phyloP scores from a whole-genome alignment of 139 green algal species.

The Parachlorella kessleri region DNA sequence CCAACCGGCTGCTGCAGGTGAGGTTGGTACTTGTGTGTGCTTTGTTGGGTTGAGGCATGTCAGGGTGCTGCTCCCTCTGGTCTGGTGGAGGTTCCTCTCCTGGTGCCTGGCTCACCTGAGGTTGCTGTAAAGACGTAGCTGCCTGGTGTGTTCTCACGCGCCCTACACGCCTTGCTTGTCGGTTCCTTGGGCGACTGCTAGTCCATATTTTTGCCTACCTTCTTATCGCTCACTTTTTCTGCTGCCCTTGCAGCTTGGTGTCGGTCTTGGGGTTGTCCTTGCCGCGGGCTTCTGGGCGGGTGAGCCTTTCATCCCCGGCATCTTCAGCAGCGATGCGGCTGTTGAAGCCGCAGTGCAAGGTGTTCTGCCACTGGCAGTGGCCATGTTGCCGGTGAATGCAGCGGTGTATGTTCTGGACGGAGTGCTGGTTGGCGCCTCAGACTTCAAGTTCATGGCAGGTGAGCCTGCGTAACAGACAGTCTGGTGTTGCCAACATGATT shows the following conservation, averaged over 20 bases:
- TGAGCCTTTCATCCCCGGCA: slow-evolving; percentile 33
- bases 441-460: slow-evolving; percentile 70
- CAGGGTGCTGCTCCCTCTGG: too few species aligned
- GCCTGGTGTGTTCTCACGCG: too few species aligned
- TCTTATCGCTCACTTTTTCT: too few species aligned
- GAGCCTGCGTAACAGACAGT: too few species aligned
- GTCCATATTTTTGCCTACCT: too few species aligned
- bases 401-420: slow-evolving; percentile 81
- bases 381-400: slow-evolving; percentile 74
- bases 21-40: not conserved
- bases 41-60: not conserved
- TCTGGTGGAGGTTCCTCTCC: too few species aligned
- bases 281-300: slow-evolving; percentile 10
- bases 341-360: slow-evolving; percentile 39
- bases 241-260: slow-evolving; percentile 61
- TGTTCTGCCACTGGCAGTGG: slow-evolving; percentile 64
- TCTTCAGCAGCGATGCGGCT: slow-evolving; percentile 48
- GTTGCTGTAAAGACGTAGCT: too few species aligned
- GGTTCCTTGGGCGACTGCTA: too few species aligned
- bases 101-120: too few species aligned
- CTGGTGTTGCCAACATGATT: too few species aligned
- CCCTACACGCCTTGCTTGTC: too few species aligned
- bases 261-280: slow-evolving; percentile 28
- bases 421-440: slow-evolving; percentile 69
- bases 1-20: slow-evolving; percentile 61